Evolutionary conservation across 2,329 filamentous ascomycete species (phyloP), one percentile per base, ranked within the genome.

Genomic region (Aspergillus unguis): DNA sequence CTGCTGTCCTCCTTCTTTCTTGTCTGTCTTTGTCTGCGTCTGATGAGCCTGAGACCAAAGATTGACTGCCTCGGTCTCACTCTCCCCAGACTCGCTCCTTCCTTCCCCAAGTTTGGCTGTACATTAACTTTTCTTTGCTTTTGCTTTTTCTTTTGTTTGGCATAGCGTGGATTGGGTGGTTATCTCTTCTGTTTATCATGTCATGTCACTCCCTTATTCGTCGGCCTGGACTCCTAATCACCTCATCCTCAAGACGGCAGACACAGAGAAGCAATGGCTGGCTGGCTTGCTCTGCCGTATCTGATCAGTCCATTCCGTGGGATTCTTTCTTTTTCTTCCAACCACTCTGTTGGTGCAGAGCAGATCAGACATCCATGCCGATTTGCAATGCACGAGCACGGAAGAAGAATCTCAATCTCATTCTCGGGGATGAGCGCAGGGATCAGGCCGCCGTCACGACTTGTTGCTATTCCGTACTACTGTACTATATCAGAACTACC

Each of bases 101-200:
- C 33, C 48, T 51, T 55, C 35, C 48, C 47, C 50, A 48, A 29
- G 47, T 28, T 42, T 51, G 33, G 44, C 50, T 48, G 38, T 56
- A 49, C 55, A 50, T 51, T 47, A 56, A 46, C 48, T 50, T 49
- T 53, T 27, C 23, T 36, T 50, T 48, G 44, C 27, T 37, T 38
- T 32, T 40, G 47, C 44, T 53, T 45, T 38, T 52, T 47, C 49
- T 53, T 44, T 44, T 47, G 31, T 58, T 59, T 58, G 62, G 67
- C 65, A 67, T 69, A 68, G 67, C 65, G 67, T 36, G 33, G 9
- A n/a, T 17, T 68, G 64, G 63, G 59, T 58, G 52, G 56, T 60
- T 58, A 41, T 48, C 38, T 48, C 27, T 29, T 44, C 44, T 54
- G 36, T 11, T 45, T 32, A 33, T 23, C 36, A 48, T 60, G 56